Percentiles rank a stretch among this genome's conserved stretches.
phyloP scores from a whole-genome alignment of 768 basidiomycete genomes.

The Termitomyces sp. region DNA sequence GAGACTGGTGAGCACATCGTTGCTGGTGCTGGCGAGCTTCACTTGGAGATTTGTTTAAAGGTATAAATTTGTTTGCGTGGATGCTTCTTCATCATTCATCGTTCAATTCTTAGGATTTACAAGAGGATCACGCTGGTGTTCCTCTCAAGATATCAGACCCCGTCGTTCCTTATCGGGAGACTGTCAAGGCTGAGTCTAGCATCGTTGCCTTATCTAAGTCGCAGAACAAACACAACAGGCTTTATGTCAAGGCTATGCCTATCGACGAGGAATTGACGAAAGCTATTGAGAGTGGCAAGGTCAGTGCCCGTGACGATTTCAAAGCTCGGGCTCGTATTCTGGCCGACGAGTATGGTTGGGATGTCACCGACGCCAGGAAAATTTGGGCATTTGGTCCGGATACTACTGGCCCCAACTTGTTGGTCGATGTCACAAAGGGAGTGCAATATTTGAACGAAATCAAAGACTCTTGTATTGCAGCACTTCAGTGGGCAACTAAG shows the following conservation, averaged over 20 bases:
- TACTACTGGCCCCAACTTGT: slow-evolving; percentile 91
- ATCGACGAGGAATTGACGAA: slow-evolving; percentile 90
- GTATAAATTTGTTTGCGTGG: slow-evolving; percentile 27
- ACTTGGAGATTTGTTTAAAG: slow-evolving; percentile 99
- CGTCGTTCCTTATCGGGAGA: slow-evolving; percentile 97
- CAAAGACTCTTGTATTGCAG: slow-evolving; percentile 99
- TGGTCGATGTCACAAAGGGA: slow-evolving; percentile 98
- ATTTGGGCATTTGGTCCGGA: slow-evolving; percentile 99
- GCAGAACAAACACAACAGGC: slow-evolving; percentile 99
- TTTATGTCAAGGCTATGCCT: slow-evolving; percentile 91
- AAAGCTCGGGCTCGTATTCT: slow-evolving; percentile 93
- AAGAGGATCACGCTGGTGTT: slow-evolving; percentile 99
- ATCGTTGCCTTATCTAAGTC: slow-evolving; percentile 98
- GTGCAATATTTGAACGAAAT: slow-evolving; percentile 99
- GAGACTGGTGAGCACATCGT: slow-evolving; percentile 98
- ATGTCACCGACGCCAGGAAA: slow-evolving; percentile 98
- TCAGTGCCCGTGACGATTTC: slow-evolving; percentile 95
- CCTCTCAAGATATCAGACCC: slow-evolving; percentile 98
- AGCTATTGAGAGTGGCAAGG: slow-evolving; percentile 84
- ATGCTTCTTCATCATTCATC: neutral
- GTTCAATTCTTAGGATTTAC: slow-evolving; percentile 65
- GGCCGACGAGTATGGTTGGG: slow-evolving; percentile 97
- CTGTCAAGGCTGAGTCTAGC: slow-evolving; percentile 91
- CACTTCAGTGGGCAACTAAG: slow-evolving; percentile 99
- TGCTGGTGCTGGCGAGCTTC: slow-evolving; percentile 98